Evolutionary conservation across 2,329 filamentous ascomycete genomes (phyloP).

Genomic region (Penicillium rolfsii): DNA sequence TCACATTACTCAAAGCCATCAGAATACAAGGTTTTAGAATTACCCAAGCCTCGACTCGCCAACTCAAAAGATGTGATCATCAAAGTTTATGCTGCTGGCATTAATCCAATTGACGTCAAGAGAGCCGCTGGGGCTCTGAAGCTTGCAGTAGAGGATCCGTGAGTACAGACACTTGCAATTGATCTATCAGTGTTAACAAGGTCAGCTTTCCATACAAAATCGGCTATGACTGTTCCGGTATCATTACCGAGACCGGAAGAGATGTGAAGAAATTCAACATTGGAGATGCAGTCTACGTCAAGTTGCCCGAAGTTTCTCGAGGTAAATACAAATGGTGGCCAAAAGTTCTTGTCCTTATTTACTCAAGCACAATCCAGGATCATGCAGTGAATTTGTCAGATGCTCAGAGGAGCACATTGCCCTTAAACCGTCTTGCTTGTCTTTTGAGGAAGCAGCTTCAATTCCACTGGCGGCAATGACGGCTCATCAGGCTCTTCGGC

Average conservation of each 20-base stretch:
- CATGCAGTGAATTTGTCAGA: constrained; percentile 43
- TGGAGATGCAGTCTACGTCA: constrained; percentile 45
- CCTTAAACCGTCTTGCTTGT: constrained; percentile 44
- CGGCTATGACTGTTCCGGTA: constrained; percentile 48
- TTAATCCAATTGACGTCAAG: constrained; percentile 52
- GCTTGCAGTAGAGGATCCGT: constrained; percentile 34
- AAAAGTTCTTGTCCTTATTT: not conserved
- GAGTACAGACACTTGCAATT: constrained; percentile 6
- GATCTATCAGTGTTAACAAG: not conserved
- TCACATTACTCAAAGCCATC: constrained; percentile 26
- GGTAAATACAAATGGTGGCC: not conserved
- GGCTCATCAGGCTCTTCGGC: constrained; percentile 47
- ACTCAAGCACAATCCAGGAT: constrained; percentile 13
- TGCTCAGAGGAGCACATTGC: constrained; percentile 39
- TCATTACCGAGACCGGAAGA: constrained; percentile 41
- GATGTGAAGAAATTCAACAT: constrained; percentile 41
- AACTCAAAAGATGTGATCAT: constrained; percentile 27
- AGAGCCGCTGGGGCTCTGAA: constrained; percentile 43
- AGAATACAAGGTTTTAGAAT: constrained; percentile 26
- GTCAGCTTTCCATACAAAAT: constrained; percentile 47
- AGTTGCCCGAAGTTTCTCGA: constrained; percentile 34
- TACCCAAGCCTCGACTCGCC: constrained; percentile 23
- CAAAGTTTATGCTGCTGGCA: constrained; percentile 45
- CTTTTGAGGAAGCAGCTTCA: constrained; percentile 48
- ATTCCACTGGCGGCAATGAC: constrained; percentile 46